Base-by-base conservation (phyloP, 108 stramenopile species). In the Skeletonema menzelii region DNA sequence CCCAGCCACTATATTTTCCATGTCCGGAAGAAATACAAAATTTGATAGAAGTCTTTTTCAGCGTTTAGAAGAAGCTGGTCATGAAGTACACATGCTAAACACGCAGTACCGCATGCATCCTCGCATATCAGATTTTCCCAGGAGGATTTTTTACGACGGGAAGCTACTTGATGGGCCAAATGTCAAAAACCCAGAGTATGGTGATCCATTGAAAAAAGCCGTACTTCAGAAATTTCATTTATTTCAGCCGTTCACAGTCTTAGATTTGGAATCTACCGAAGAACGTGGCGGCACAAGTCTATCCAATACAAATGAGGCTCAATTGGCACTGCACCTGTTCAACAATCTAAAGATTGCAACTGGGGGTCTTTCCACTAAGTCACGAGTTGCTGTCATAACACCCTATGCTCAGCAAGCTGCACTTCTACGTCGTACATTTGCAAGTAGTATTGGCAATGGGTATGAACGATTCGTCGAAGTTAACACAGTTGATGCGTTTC, bases 41-140 rank as follows among this genome's bases (percentile, higher is more conserved):
- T 98, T 95, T 64, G 97, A 98, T 60, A 80, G 97, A 22, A 94
- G 91, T 63, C 87, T 99, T 3, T 99, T 99, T 67, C 95, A 98
- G 67, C 84, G 99, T 7, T 75, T 99, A 44, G 97, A 97, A 74
- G 97, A 92, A 53, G 91, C 93, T 15, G 95, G 97, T 0, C 90
- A 97, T 75, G 80, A 88, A 11, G 92, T 96, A 3, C 91, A 95
- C 61, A 78, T 99, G 86, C 83, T 99, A 40, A 87, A 99, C 73
- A 93, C 92, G 24, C 99, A 99, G 84, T 98, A 98, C 84, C 87
- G 98, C 72, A 96, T 96, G 96, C 94, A 97, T 65, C 95, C 95
- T 14, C 49, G 69, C 13, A 97, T 98, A 19, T 87, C 92, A 11
- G 84, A 89, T 62, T 98, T 97, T 75, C 95, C 95, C 0, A 86